Conservation (phyloP, 345 rosid genomes). For the Pugionium dolabratum region DNA sequence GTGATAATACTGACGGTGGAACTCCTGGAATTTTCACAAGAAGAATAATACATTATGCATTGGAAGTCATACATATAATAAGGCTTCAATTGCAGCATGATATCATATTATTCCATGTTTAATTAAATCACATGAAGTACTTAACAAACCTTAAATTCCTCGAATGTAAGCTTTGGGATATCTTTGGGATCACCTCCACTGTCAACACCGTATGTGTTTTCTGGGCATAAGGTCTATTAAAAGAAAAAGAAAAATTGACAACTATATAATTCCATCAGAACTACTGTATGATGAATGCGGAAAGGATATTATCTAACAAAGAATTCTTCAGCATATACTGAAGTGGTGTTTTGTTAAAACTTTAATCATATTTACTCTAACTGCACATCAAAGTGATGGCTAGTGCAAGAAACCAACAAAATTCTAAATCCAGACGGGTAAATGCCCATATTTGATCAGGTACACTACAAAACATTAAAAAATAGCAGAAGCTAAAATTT, state of each 20-base stretch:
- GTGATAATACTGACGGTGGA: conserved; percentile 84
- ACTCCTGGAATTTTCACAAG: conserved; percentile 58
- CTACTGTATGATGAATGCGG: not conserved
- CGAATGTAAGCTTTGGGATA: conserved; percentile 80
- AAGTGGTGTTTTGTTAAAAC: not conserved
- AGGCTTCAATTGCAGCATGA: conserved; percentile 6
- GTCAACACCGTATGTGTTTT: conserved; percentile 91
- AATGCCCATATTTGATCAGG: conserved; percentile 20
- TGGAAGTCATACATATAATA: not conserved
- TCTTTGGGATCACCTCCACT: conserved; percentile 96
- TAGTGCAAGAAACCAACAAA: not conserved
- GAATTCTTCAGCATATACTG: not conserved
- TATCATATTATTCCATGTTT: not conserved
- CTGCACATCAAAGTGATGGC: not conserved
- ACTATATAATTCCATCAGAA: conserved; percentile 7
- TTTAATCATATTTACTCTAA: not conserved
- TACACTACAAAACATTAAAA: conserved; percentile 2
- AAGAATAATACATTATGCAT: conserved; percentile 11
- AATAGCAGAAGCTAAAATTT: conserved; percentile 2
- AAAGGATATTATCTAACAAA: conserved; percentile 11
- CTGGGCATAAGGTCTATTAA: conserved; percentile 78
- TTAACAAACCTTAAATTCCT: conserved; percentile 67
- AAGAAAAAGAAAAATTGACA: not conserved
- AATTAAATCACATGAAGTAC: not conserved
- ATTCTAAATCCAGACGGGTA: not conserved